phyloP scores from a whole-genome alignment of 345 rosid species.

The Brassica carinata region DNA sequence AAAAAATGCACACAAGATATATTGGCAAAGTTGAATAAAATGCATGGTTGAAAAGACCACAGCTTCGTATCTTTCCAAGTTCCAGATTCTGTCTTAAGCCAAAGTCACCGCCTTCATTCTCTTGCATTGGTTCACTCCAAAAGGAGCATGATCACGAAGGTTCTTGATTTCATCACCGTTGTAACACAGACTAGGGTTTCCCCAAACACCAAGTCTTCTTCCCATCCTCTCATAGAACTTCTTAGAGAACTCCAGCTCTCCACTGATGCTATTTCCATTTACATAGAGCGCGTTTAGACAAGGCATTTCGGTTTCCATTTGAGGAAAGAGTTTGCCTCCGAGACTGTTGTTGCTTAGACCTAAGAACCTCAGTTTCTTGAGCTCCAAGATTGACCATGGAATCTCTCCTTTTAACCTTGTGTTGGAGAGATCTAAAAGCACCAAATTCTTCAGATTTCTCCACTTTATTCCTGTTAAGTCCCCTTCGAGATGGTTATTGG shows the following conservation, averaged over 20 bases:
- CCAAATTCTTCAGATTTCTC: constrained; percentile 58
- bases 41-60: neutral
- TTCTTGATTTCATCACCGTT: constrained; percentile 41
- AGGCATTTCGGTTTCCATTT: constrained; percentile 65
- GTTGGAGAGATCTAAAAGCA: constrained; percentile 65
- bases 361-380: constrained; percentile 73
- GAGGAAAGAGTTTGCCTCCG: constrained; percentile 53
- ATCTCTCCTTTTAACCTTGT: constrained; percentile 62
- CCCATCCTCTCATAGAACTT: constrained; percentile 67
- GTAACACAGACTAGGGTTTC: constrained; percentile 80
- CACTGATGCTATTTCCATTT: constrained; percentile 80
- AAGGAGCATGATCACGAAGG: constrained; percentile 46
- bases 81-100: constrained; percentile 27
- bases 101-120: constrained; percentile 39
- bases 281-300: constrained; percentile 62
- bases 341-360: constrained; percentile 77
- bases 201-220: constrained; percentile 87
- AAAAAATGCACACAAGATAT: neutral
- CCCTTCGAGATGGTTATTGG: constrained; percentile 66
- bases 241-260: constrained; percentile 63
- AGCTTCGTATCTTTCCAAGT: neutral
- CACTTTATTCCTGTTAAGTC: constrained; percentile 55
- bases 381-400: constrained; percentile 57
- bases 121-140: constrained; percentile 71
- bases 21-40: neutral